Percentiles rank a stretch among this genome's conserved stretches.
Evolutionary conservation across 2,329 filamentous ascomycete genomes (phyloP).

Genomic region (Saccharata proteae): DNA sequence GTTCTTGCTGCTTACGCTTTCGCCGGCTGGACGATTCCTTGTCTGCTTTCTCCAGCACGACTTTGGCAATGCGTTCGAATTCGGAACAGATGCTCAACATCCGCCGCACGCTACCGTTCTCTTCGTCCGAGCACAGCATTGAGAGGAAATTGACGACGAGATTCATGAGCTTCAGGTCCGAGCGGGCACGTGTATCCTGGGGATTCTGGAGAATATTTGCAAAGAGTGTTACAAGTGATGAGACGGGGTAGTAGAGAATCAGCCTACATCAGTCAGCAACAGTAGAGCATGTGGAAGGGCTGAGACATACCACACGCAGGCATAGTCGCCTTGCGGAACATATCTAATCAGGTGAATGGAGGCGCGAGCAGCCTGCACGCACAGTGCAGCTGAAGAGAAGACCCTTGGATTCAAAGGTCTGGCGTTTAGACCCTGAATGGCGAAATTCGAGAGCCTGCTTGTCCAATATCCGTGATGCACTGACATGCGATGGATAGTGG

Average conservation of each 20-base stretch:
- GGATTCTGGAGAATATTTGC: slow-evolving; percentile 95
- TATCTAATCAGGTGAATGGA: slow-evolving; percentile 93
- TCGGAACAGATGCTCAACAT: slow-evolving; percentile 94
- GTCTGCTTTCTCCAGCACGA: slow-evolving; percentile 83
- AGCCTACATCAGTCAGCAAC: slow-evolving; percentile 44
- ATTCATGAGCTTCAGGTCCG: slow-evolving; percentile 84
- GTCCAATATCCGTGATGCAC: slow-evolving; percentile 98
- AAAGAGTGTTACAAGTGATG: slow-evolving; percentile 86
- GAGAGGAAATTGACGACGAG: slow-evolving; percentile 86
- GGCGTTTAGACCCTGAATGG: slow-evolving; percentile 86
- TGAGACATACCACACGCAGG: slow-evolving; percentile 75
- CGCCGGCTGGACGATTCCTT: slow-evolving; percentile 67
- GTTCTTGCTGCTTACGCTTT: slow-evolving; percentile 68
- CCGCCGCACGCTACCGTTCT: slow-evolving; percentile 79
- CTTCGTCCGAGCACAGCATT: slow-evolving; percentile 77
- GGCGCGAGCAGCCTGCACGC: slow-evolving; percentile 81
- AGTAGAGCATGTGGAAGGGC: no score
- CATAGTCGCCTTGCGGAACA: slow-evolving; percentile 87
- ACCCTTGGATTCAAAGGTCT: slow-evolving; percentile 84
- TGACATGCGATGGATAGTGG: slow-evolving; percentile 96
- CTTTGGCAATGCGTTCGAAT: slow-evolving; percentile 85
- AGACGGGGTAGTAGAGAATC: slow-evolving; percentile 92
- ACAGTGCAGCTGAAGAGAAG: slow-evolving; percentile 85
- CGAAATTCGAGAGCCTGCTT: slow-evolving; percentile 84
- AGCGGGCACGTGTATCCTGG: slow-evolving; percentile 72